Evolutionary conservation across 768 basidiomycete species (phyloP).

Genomic region (Lepiota brunneoincarnata): DNA sequence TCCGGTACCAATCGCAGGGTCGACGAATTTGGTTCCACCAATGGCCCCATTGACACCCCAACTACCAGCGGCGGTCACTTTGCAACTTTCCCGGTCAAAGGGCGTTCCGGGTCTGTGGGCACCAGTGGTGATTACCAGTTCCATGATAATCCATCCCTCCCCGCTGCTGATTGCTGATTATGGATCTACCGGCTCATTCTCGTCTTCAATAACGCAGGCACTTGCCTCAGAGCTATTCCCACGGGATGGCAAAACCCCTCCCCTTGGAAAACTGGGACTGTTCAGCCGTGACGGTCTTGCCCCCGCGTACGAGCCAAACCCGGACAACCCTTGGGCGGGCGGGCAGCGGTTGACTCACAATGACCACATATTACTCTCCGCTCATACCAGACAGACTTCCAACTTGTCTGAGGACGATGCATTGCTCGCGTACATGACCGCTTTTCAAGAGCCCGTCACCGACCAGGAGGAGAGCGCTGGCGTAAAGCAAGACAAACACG

Average conservation of each 20-base stretch:
- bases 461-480: background rate
- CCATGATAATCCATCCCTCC: background rate
- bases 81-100: conserved; percentile 64
- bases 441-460: conserved; percentile 17
- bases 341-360: background rate
- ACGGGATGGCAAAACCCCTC: conserved; percentile 2
- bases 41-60: conserved; percentile 20
- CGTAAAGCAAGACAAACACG: conserved; percentile 19
- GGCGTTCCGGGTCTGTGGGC: conserved; percentile 22
- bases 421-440: conserved; percentile 37
- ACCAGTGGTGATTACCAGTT: conserved; percentile 17
- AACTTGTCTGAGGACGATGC: conserved; percentile 28
- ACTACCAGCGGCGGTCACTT: conserved; percentile 46
- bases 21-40: conserved; percentile 43
- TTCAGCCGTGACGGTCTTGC: conserved; percentile 14
- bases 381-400: conserved; percentile 11
- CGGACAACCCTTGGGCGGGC: conserved; percentile 6
- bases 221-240: conserved; percentile 8
- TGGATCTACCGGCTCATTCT: conserved; percentile 26
- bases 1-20: conserved; percentile 8
- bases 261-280: conserved; percentile 9
- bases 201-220: conserved; percentile 35
- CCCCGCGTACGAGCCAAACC: conserved; percentile 3
- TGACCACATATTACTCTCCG: background rate
- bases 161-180: conserved; percentile 9